Evolutionary conservation across 1,284 basidiomycete genomes (phyloP).

Genomic region (Xerocomus subilludens): DNA sequence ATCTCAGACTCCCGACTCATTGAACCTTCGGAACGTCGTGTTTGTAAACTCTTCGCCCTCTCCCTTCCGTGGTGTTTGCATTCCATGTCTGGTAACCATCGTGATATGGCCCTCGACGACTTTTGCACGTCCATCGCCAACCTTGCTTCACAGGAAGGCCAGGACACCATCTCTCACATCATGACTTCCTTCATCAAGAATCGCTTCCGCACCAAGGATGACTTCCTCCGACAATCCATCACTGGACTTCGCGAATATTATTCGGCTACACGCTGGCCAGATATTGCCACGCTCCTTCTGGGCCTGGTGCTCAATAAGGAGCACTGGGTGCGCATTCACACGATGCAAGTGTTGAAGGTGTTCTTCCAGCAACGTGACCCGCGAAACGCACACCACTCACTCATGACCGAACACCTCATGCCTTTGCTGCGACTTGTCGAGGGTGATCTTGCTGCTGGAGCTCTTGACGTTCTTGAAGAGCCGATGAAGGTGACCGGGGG

Average conservation of each 20-base stretch:
- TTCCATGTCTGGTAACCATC: slow-evolving; percentile 74
- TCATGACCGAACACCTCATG: slow-evolving; percentile 90
- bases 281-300: slow-evolving; percentile 84
- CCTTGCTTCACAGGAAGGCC: slow-evolving; percentile 78
- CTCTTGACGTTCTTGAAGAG: slow-evolving; percentile 92
- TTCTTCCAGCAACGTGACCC: slow-evolving; percentile 89
- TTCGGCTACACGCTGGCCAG: slow-evolving; percentile 73
- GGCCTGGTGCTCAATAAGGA: slow-evolving; percentile 89
- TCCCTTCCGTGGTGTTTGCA: slow-evolving; percentile 92
- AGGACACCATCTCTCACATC: slow-evolving; percentile 83
- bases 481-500: slow-evolving; percentile 83
- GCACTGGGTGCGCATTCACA: slow-evolving; percentile 83
- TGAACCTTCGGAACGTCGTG: slow-evolving; percentile 76
- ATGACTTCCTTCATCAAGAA: slow-evolving; percentile 90
- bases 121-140: slow-evolving; percentile 82
- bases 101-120: slow-evolving; percentile 70
- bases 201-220: slow-evolving; percentile 92
- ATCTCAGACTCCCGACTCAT: slow-evolving; percentile 75
- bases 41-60: slow-evolving; percentile 86
- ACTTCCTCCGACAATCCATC: slow-evolving; percentile 92
- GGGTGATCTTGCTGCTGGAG: slow-evolving; percentile 85
- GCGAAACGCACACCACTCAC: slow-evolving; percentile 74
- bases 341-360: slow-evolving; percentile 90
- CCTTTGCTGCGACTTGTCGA: slow-evolving; percentile 88
- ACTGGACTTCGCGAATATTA: slow-evolving; percentile 87